Base-by-base conservation (phyloP, 306 rosid species). In the Medicago lupulina region DNA sequence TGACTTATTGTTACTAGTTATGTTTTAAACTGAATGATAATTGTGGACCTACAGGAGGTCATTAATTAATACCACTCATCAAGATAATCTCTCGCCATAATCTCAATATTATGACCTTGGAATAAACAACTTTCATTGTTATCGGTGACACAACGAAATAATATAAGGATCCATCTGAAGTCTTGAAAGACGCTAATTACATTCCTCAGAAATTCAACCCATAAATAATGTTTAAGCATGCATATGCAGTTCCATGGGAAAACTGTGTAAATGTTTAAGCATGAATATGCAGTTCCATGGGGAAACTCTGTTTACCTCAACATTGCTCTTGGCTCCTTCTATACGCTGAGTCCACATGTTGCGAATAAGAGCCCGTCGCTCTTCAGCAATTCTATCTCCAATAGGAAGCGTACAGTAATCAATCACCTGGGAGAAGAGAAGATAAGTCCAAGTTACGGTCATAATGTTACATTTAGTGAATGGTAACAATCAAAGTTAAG, bases 261-360 rank as follows among this genome's bases (percentile, higher is more conserved):
- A 67, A 59, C 71, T 21, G 18, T 54, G 71, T 71, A 25, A 70
- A 74, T 50, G 21, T 62, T 74, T 43, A 44, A 51, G 64, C 28
- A 51, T 41, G 38, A 51, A 44, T 21, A 72, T 51, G 19, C 64
- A 40, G 41, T 73, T 67, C 54, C 36, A 58, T 17, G 8, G 69
- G 16, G 36, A 63, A 68, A 59, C 71, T 21, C 25, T 50, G 71
- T 68, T 71, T 79, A 95, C 99, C 97, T 95, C 99, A 66, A 95
- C 97, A 57, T 95, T 95, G 79, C 90, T 89, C 81, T 92, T 92
- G 70, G 88, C 96, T 77, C 99, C 99, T 86, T 92, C 90, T 71
- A 95, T 95, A 69, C 99, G 93, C 76, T 95, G 96, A 82, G 92
- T 95, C 99, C 99, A 95, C 99, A 95, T 95, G 83, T 92, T 92